These are phyloP conservation scores for Cordyceps cicadae DNA, from an alignment of 2,329 filamentous ascomycete genomes.

Conservation along the genomic window DNA sequence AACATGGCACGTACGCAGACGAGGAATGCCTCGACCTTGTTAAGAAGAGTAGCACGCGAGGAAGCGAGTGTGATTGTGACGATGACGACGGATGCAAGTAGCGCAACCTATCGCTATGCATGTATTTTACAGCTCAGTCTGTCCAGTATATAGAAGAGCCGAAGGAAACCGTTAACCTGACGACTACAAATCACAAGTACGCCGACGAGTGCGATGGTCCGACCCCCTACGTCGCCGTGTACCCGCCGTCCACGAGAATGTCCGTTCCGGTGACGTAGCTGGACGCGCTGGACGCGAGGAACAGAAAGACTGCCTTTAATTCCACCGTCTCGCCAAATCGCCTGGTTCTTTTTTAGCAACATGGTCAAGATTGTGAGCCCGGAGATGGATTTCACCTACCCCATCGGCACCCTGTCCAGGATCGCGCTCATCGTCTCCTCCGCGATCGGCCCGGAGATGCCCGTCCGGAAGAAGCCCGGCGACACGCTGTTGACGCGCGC, in stretches of 20 bases:
- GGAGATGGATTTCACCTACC: no score
- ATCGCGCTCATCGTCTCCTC: not conserved
- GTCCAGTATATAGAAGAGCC: no score
- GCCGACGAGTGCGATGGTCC: no score
- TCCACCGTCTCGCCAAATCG: constrained; percentile 4
- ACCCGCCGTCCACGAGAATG: constrained; percentile 16
- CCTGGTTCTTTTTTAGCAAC: not conserved
- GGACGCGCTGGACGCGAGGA: constrained; percentile 16
- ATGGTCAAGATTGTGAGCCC: not conserved
- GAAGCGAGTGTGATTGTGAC: no score
- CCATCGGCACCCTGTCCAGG: constrained; percentile 6
- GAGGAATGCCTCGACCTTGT: constrained; percentile 32
- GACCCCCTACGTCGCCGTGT: constrained; percentile 6
- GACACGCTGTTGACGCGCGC: constrained; percentile 5
- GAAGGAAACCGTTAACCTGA: no score
- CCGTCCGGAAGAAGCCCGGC: constrained; percentile 5
- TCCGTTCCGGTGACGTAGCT: constrained; percentile 18
- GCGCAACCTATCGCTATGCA: no score
- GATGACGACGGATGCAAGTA: no score
- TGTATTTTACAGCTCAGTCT: no score
- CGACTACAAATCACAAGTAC: no score
- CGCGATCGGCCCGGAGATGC: not conserved
- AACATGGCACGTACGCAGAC: constrained; percentile 33
- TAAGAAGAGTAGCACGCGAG: no score
- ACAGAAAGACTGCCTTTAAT: not conserved